Conservation (phyloP, 2,329 filamentous ascomycete genomes). For the Fusarium tjaetaba region DNA sequence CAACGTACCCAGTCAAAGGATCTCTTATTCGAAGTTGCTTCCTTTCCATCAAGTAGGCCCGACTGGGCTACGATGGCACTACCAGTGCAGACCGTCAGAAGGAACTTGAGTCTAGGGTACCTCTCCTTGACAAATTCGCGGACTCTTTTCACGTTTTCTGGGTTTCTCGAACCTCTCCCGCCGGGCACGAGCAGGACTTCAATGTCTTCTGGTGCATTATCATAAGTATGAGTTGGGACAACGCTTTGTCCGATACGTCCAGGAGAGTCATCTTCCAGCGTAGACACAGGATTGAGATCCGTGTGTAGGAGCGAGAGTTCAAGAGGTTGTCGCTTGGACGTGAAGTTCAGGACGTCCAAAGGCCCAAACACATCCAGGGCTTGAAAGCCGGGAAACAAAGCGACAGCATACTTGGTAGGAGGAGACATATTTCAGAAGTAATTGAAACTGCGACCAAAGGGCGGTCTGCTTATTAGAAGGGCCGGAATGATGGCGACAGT, state of each 20-base stretch:
- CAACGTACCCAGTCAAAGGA: constrained; percentile 51
- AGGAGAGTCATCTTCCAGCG: constrained; percentile 8
- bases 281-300: constrained; percentile 45
- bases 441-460: no score
- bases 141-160: constrained; percentile 35
- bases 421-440: background rate
- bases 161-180: constrained; percentile 46
- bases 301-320: constrained; percentile 43
- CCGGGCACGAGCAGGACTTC: constrained; percentile 54
- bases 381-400: constrained; percentile 39
- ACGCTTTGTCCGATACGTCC: constrained; percentile 45
- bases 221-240: constrained; percentile 52
- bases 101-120: constrained; percentile 57
- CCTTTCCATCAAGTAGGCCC: constrained; percentile 64
- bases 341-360: constrained; percentile 48
- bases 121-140: constrained; percentile 54
- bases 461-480: background rate
- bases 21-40: constrained; percentile 70
- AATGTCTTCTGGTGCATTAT: constrained; percentile 47
- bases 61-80: constrained; percentile 62
- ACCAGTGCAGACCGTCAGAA: constrained; percentile 73
- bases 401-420: constrained; percentile 36
- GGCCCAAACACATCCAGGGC: constrained; percentile 47
- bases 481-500: background rate
- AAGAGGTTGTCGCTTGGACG: constrained; percentile 39